Conservation (phyloP, 306 rosid genomes). For the Luffa acutangula region DNA sequence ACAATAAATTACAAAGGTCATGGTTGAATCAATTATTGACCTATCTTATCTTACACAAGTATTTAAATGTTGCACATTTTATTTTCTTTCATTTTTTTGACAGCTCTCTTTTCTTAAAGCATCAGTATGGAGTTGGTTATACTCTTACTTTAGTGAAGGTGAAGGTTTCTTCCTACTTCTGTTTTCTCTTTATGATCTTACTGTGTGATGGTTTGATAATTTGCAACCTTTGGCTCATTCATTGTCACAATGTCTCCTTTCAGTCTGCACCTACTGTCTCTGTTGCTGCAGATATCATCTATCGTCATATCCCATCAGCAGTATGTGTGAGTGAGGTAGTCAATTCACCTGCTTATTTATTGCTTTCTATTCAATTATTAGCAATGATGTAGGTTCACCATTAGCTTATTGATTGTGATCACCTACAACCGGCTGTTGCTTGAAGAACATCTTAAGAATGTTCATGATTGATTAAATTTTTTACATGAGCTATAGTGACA, state of each 20-base stretch:
- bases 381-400: not conserved
- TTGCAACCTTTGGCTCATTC: slow-evolving; percentile 10
- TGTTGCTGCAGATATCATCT: slow-evolving; percentile 77
- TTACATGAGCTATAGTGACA: not conserved
- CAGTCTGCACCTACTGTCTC: slow-evolving; percentile 86
- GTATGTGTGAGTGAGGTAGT: slow-evolving; percentile 94
- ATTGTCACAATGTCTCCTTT: slow-evolving; percentile 13
- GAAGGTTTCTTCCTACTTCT: slow-evolving; percentile 26
- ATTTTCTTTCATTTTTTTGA: slow-evolving; percentile 15
- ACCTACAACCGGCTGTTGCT: too few relatives aligned
- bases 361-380: not conserved
- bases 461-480: not conserved
- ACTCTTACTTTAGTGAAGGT: slow-evolving; percentile 82
- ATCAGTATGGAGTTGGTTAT: slow-evolving; percentile 92
- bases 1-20: not conserved
- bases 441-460: not conserved
- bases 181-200: slow-evolving; percentile 15
- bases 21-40: not conserved
- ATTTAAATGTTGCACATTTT: not conserved
- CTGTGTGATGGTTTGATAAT: not conserved
- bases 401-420: not conserved
- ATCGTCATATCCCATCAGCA: slow-evolving; percentile 77
- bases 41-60: not conserved
- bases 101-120: slow-evolving; percentile 97
- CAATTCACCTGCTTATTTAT: not conserved